phyloP scores from a whole-genome alignment of 164 flowering plant genomes.

The Chimonanthus salicifolius region DNA sequence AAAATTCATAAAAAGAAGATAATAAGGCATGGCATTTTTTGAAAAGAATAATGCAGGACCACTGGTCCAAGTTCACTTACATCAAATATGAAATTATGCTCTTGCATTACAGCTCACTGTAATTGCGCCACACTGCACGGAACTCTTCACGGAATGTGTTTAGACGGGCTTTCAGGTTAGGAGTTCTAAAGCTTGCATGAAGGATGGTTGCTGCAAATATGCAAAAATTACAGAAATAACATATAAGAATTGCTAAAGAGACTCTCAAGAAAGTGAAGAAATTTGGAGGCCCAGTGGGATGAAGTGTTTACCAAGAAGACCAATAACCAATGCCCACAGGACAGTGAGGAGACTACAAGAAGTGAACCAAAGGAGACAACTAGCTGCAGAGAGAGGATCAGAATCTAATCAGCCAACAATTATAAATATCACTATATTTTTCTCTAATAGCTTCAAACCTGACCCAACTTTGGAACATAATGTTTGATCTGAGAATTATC shows the following conservation, averaged over 20 bases:
- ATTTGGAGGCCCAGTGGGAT: not conserved
- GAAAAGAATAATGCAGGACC: too few relatives aligned
- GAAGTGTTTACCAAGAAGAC: conserved; percentile 62
- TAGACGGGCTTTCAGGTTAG: conserved; percentile 90
- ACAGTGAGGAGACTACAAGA: conserved; percentile 81
- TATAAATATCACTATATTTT: not conserved
- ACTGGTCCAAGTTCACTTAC: not conserved
- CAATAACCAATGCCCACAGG: conserved; percentile 67
- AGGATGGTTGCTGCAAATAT: conserved; percentile 57
- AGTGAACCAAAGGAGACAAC: conserved; percentile 74
- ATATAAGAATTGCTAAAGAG: not conserved
- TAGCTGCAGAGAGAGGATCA: conserved; percentile 35
- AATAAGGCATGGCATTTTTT: too few relatives aligned
- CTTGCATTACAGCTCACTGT: conserved; percentile 67
- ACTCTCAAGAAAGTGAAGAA: not conserved
- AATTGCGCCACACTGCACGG: conserved; percentile 98
- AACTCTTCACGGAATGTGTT: conserved; percentile 97
- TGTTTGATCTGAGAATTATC: too few relatives aligned
- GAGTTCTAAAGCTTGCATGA: conserved; percentile 98
- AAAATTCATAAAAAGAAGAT: too few relatives aligned
- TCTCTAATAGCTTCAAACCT: not conserved
- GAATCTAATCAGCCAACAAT: conserved; percentile 4
- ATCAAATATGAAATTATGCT: conserved; percentile 4
- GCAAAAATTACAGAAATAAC: not conserved
- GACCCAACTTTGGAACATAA: not conserved